Evolutionary conservation across 257 asterid species (phyloP).

Genomic region (Rhazya stricta): DNA sequence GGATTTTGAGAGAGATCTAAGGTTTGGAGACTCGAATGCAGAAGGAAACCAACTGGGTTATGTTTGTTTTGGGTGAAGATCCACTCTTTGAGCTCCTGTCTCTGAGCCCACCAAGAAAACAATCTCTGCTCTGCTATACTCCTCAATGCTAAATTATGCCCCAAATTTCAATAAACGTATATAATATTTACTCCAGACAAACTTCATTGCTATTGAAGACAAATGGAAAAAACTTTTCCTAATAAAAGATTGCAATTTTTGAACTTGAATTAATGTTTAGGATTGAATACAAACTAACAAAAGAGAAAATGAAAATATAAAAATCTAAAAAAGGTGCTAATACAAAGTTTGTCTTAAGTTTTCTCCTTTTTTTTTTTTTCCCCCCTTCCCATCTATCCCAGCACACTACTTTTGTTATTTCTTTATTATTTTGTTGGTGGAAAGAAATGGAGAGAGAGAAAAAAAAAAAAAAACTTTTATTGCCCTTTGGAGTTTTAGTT

Average conservation of each 20-base stretch:
- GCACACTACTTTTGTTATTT: too few species aligned
- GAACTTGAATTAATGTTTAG: background rate
- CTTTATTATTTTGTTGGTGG: too few species aligned
- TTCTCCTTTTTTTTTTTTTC: too few species aligned
- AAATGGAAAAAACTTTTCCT: background rate
- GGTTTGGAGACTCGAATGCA: background rate
- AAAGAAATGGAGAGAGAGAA: too few species aligned
- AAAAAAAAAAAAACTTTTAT: too few species aligned
- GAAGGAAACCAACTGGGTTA: constrained; percentile 4
- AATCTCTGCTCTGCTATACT: background rate
- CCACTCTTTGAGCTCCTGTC: constrained; percentile 14
- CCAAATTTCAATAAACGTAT: background rate
- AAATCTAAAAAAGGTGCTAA: too few species aligned
- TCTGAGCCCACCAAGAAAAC: background rate
- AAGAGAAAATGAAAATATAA: too few species aligned
- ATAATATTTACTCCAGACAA: background rate
- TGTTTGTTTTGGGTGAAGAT: background rate
- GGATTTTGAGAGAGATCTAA: constrained; percentile 26
- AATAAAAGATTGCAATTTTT: background rate
- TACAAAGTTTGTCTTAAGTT: too few species aligned
- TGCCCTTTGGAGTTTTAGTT: too few species aligned
- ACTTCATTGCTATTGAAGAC: background rate
- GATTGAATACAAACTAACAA: too few species aligned
- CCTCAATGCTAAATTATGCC: background rate
- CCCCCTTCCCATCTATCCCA: too few species aligned